phyloP scores from a whole-genome alignment of 2,329 filamentous ascomycete genomes.

The Diatrype stigma region DNA sequence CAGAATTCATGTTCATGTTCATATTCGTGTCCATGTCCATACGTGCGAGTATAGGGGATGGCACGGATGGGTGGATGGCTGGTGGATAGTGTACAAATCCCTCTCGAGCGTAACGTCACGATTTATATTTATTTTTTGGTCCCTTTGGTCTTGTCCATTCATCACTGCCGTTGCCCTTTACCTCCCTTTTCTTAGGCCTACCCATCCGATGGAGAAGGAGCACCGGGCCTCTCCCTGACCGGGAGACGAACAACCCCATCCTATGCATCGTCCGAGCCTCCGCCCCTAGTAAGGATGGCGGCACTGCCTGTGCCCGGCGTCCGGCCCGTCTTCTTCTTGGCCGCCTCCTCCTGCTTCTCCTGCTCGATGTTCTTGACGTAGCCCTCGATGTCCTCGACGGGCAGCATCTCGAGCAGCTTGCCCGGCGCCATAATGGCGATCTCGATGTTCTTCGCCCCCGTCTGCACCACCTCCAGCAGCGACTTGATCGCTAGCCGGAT shows the following conservation, averaged over 20 bases:
- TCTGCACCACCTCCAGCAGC: constrained; percentile 94
- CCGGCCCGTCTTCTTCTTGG: constrained; percentile 87
- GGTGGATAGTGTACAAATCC: constrained; percentile 11
- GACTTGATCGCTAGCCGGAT: constrained; percentile 98
- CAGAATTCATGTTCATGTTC: background rate
- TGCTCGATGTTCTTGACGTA: constrained; percentile 99
- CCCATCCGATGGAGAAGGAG: too few species aligned
- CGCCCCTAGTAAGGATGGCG: constrained; percentile 67
- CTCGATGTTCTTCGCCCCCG: constrained; percentile 98
- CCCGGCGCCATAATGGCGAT: constrained; percentile 97
- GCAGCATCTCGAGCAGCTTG: constrained; percentile 87
- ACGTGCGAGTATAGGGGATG: too few species aligned
- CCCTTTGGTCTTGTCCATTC: constrained; percentile 3
- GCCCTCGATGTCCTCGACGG: constrained; percentile 90
- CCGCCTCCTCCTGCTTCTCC: constrained; percentile 98
- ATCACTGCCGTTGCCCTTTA: too few species aligned
- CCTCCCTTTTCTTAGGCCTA: too few species aligned
- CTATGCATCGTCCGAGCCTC: constrained; percentile 22
- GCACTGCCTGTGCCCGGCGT: constrained; percentile 66
- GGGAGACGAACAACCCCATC: background rate
- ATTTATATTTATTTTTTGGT: constrained; percentile 6
- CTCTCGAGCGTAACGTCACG: constrained; percentile 1
- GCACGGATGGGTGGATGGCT: background rate
- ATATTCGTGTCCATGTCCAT: too few species aligned
- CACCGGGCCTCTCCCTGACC: too few species aligned